Conservation (phyloP, 331 rosid species). For the Prunus yedoensis region DNA sequence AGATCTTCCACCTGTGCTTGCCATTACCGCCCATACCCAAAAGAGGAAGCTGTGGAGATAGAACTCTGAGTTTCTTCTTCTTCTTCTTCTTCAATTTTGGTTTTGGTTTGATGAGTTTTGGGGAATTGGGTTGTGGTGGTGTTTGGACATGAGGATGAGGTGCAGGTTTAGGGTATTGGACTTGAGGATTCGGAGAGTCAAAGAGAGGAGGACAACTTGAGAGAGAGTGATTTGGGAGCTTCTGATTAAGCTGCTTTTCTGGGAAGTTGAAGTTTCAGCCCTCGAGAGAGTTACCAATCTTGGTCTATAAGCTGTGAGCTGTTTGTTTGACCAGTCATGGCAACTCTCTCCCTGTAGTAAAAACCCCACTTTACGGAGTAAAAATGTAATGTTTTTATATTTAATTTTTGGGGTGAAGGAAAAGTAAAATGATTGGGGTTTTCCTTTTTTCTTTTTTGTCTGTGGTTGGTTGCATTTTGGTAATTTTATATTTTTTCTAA, state of each 20-base stretch:
- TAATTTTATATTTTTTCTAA: too few relatives aligned
- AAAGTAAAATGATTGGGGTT: neutral
- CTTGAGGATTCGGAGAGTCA: neutral
- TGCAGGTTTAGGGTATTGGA: neutral
- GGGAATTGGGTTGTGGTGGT: neutral
- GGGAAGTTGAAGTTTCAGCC: too few relatives aligned
- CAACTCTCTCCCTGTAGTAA: neutral
- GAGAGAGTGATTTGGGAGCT: neutral
- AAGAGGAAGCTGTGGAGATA: neutral
- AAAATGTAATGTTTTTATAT: neutral
- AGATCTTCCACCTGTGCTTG: conserved; percentile 66
- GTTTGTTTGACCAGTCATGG: conserved; percentile 10
- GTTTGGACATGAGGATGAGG: too few relatives aligned
- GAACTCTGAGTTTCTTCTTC: neutral
- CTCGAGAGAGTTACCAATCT: neutral
- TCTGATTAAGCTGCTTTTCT: neutral
- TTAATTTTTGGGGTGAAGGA: neutral
- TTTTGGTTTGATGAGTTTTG: neutral
- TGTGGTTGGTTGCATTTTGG: too few relatives aligned
- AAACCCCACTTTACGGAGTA: neutral
- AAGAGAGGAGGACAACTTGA: too few relatives aligned
- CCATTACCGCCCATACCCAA: conserved; percentile 71
- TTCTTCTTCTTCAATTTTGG: neutral
- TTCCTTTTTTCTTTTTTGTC: neutral
- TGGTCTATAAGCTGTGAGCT: neutral